phyloP scores from a whole-genome alignment of 108 stramenopile genomes.

The Aureococcus anophagefferens region DNA sequence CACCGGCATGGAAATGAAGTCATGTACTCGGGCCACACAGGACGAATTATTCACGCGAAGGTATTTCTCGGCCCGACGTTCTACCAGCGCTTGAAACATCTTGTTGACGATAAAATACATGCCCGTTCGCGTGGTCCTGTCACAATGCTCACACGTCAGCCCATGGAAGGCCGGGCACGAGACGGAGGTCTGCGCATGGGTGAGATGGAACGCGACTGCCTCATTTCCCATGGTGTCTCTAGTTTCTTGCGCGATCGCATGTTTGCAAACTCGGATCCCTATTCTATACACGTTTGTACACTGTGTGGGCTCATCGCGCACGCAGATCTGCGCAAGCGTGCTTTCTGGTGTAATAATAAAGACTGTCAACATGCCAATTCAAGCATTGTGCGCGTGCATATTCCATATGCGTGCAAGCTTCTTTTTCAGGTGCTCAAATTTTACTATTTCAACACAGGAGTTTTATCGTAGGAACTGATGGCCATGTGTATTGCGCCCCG shows the following conservation, averaged over 20 bases:
- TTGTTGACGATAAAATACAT: slow-evolving; percentile 99
- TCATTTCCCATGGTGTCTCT: slow-evolving; percentile 98
- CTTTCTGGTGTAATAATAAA: slow-evolving; percentile 61
- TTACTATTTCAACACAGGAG: too few relatives aligned
- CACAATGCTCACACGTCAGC: slow-evolving; percentile 95
- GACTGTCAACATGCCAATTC: too few relatives aligned
- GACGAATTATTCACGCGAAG: slow-evolving; percentile 80
- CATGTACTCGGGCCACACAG: slow-evolving; percentile 94
- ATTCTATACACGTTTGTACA: slow-evolving; percentile 91
- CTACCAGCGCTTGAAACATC: slow-evolving; percentile 99
- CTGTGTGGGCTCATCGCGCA: slow-evolving; percentile 92
- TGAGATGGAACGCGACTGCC: slow-evolving; percentile 99
- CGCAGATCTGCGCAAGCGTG: slow-evolving; percentile 89
- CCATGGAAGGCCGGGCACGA: slow-evolving; percentile 91
- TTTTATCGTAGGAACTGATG: too few relatives aligned
- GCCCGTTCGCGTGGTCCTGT: slow-evolving; percentile 93
- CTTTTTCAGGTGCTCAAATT: slow-evolving; percentile 56
- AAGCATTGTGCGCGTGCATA: slow-evolving; percentile 39
- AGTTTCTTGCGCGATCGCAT: slow-evolving; percentile 96
- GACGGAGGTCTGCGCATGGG: slow-evolving; percentile 99
- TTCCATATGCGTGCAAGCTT: slow-evolving; percentile 98
- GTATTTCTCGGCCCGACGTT: slow-evolving; percentile 99
- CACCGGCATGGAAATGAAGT: slow-evolving; percentile 95
- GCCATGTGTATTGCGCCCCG: too few relatives aligned
- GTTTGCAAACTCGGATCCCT: slow-evolving; percentile 92